These are phyloP conservation scores for Tulasnella sp. DNA, from an alignment of 768 basidiomycete species.

Conservation along the genomic window DNA sequence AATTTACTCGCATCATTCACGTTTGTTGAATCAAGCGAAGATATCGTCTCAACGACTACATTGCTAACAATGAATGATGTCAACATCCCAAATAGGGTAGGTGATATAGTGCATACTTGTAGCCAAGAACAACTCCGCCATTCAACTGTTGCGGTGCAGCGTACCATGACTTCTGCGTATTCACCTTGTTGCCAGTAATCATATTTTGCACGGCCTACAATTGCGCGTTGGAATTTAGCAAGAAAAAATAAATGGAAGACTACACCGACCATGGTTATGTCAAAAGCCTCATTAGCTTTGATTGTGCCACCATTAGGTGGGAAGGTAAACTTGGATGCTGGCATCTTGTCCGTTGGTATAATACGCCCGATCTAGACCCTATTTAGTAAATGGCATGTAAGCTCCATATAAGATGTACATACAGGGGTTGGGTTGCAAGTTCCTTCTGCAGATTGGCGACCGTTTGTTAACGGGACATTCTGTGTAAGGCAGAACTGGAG, in stretches of 20 bases:
- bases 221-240: no score
- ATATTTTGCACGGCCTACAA: no score
- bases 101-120: conserved; percentile 25
- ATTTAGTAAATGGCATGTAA: no score
- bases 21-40: conserved; percentile 33
- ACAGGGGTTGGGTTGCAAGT: conserved; percentile 52
- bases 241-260: no score
- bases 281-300: conserved; percentile 36
- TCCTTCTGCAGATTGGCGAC: conserved; percentile 37
- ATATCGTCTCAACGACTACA: conserved; percentile 40
- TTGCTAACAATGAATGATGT: conserved; percentile 47
- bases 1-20: conserved; percentile 40
- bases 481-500: conserved; percentile 41
- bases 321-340: no score
- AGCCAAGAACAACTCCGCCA: conserved; percentile 44
- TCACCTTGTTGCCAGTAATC: conserved; percentile 49
- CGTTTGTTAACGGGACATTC: conserved; percentile 42
- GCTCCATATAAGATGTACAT: no score
- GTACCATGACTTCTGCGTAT: conserved; percentile 41
- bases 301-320: conserved; percentile 35
- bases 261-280: conserved; percentile 32
- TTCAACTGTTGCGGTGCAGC: conserved; percentile 46
- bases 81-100: conserved; percentile 29
- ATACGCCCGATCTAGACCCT: no score
- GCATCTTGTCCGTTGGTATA: no score